Evolutionary conservation across 352 stramenopile species (phyloP).

Genomic region (Phytopythium vexans): DNA sequence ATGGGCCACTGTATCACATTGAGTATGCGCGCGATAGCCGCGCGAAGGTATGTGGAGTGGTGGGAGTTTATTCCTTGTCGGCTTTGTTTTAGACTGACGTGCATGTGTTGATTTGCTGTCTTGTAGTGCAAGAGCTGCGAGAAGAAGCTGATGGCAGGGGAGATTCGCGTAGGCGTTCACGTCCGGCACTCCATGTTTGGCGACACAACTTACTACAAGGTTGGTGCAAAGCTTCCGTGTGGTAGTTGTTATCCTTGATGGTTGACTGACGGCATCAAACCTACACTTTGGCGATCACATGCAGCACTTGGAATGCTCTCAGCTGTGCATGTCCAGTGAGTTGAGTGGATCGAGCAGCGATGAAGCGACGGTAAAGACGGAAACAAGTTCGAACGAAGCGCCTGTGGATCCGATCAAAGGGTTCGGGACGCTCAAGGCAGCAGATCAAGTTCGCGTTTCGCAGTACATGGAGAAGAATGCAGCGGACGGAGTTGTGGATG

Average conservation of each 20-base stretch:
- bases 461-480: slow-evolving; percentile 64
- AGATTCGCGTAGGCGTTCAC: slow-evolving; percentile 49
- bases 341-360: slow-evolving; percentile 9
- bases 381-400: slow-evolving; percentile 8
- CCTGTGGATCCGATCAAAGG: slow-evolving; percentile 42
- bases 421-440: slow-evolving; percentile 27
- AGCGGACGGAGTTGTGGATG: slow-evolving; percentile 48
- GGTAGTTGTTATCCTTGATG: too few relatives aligned
- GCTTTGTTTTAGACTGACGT: neutral
- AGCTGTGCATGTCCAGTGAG: slow-evolving; percentile 17
- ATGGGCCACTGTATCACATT: slow-evolving; percentile 54
- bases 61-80: neutral
- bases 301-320: slow-evolving; percentile 31
- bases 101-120: slow-evolving; percentile 5
- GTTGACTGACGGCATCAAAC: too few relatives aligned
- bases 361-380: slow-evolving; percentile 3
- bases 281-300: neutral
- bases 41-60: slow-evolving; percentile 35
- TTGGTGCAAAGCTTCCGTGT: too few relatives aligned
- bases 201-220: slow-evolving; percentile 79
- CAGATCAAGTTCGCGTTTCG: slow-evolving; percentile 45
- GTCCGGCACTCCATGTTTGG: slow-evolving; percentile 82
- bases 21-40: slow-evolving; percentile 63
- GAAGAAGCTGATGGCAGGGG: slow-evolving; percentile 38
- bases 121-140: slow-evolving; percentile 80